Conservation (phyloP, 208 protist genomes). For the Trypanosomatidae sp. region DNA sequence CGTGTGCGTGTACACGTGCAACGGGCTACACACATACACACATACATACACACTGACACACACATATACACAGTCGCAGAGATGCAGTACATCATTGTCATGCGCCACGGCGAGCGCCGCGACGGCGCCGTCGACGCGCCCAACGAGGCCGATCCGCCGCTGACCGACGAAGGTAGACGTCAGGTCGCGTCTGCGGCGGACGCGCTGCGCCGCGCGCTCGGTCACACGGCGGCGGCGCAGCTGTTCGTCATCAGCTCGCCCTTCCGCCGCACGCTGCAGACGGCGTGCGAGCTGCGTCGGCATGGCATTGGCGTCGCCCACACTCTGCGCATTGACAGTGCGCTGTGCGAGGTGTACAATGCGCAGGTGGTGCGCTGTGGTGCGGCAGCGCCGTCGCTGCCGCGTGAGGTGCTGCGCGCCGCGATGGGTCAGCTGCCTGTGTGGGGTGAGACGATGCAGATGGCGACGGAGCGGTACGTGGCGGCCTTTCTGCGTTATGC, state of each 20-base stretch:
- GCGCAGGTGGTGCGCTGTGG: conserved; percentile 42
- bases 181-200: conserved; percentile 17
- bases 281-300: conserved; percentile 29
- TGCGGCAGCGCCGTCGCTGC: conserved; percentile 15
- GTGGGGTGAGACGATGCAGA: no score
- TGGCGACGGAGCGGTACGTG: no score
- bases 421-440: no score
- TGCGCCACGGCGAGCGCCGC: conserved; percentile 74
- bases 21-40: no score
- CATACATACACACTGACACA: no score
- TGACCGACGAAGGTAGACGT: conserved; percentile 35
- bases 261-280: conserved; percentile 56
- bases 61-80: no score
- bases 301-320: conserved; percentile 20
- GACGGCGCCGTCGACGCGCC: conserved; percentile 27
- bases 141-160: conserved; percentile 47
- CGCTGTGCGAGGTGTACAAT: conserved; percentile 60
- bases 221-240: conserved; percentile 8
- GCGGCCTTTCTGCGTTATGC: no score
- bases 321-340: conserved; percentile 33
- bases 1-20: no score
- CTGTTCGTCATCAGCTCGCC: conserved; percentile 56
- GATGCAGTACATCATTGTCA: conserved; percentile 44
- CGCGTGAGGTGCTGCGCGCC: neutral
- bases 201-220: conserved; percentile 18